Percentiles rank a stretch among this genome's conserved stretches.
phyloP scores from a whole-genome alignment of 805 yeast species.

The Ogataea parapolymorpha region DNA sequence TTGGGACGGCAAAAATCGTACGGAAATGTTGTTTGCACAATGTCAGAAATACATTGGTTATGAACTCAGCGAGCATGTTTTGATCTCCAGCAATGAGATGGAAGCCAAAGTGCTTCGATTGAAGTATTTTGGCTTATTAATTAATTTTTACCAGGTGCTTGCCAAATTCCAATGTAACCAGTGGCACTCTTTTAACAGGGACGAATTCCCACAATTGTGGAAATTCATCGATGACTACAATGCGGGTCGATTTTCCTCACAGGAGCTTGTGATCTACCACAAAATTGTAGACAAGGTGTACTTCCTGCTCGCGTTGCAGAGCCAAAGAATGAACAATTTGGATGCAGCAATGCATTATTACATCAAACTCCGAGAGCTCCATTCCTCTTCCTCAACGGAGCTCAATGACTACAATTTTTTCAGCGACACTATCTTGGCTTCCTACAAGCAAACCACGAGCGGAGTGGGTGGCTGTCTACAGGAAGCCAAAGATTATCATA shows the following conservation, averaged over 20 bases:
- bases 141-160: conserved; percentile 38
- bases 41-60: conserved; percentile 35
- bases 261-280: conserved; percentile 38
- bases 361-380: conserved; percentile 31
- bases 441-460: conserved; percentile 20
- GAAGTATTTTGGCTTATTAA: conserved; percentile 29
- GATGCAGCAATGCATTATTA: conserved; percentile 40
- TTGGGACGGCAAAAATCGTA: conserved; percentile 33
- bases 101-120: conserved; percentile 30
- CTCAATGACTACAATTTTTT: conserved; percentile 21
- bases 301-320: conserved; percentile 39
- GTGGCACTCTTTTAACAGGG: conserved; percentile 7
- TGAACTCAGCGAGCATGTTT: conserved; percentile 18
- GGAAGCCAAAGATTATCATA: conserved; percentile 19
- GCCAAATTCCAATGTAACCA: conserved; percentile 30
- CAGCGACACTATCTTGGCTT: conserved; percentile 21
- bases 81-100: conserved; percentile 21
- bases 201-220: conserved; percentile 11
- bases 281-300: conserved; percentile 36
- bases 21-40: conserved; percentile 36
- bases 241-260: conserved; percentile 34
- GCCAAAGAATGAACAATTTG: conserved; percentile 37
- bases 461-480: conserved; percentile 26
- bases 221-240: conserved; percentile 38
- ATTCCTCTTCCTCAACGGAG: conserved; percentile 18